Base-by-base conservation (phyloP, 1,284 basidiomycete genomes). In the Sanghuangporus baumii region DNA sequence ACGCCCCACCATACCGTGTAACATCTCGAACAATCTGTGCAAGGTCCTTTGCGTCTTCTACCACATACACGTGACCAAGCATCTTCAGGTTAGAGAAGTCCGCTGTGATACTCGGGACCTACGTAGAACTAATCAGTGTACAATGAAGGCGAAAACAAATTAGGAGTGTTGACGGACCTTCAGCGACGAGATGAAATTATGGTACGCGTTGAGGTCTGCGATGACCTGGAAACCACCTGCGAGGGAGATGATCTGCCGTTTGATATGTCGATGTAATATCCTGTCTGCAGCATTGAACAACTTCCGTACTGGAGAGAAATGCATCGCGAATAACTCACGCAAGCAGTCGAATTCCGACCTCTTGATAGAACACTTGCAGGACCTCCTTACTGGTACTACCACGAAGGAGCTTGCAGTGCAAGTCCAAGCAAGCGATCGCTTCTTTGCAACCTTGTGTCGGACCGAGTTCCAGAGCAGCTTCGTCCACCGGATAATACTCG, bases 311-410 rank as follows among this genome's bases (percentile, higher is more conserved):
- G 26, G 3, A 31, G 26, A 31, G 26, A 31, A 31, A 31, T 31
- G 5, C 26, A 3, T 4, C 5, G 26, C 26, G 26, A 31, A 3
- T 31, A 40, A 76, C 83, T 70, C 64, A 97, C 96, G 84, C 87
- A 70, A 97, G 91, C 18, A 99, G 75, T 26, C 97, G 86, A 64
- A 97, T 88, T 0, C 96, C 95, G 54, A 99, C 91, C 74, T 99
- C 96, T 75, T 96, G 91, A 72, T 98, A 94, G 74, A 99, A 98
- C 1, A 99, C 95, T 69, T 98, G 96, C 20, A 99, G 77, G 1
- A 99, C 94, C 67, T 98, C 95, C 73, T 94, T 93, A 71, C 92
- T 96, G 37, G 96, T 96, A 66, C 92, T 97, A 0, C 95, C 96
- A 67, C 90, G 90, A 51, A 99, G 77, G 57, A 98, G 80, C 68